These are phyloP conservation scores for Zizania palustris DNA, from an alignment of 202 grass and related monocot genomes.

Conservation along the genomic window DNA sequence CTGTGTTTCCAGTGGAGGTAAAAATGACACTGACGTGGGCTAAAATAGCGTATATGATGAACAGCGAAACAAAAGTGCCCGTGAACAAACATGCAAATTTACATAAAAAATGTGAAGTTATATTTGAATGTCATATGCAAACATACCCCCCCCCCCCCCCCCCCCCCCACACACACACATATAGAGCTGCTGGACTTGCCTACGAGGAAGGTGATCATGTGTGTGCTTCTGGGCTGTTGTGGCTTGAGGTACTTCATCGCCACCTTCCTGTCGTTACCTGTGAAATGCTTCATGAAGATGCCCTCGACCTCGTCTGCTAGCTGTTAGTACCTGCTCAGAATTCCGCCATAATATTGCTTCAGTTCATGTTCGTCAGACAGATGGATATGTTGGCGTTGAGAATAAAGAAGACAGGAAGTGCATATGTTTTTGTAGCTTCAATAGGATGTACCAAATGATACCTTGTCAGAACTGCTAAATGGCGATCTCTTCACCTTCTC, in stretches of 20 bases:
- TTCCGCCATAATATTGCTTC: background rate
- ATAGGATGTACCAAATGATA: constrained; percentile 13
- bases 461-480: constrained; percentile 93
- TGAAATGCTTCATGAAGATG: constrained; percentile 77
- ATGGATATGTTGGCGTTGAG: background rate
- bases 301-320: constrained; percentile 83
- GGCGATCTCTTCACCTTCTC: constrained; percentile 75
- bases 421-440: background rate
- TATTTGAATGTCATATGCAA: background rate
- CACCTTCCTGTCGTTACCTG: constrained; percentile 69
- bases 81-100: constrained; percentile 81
- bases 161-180: no score
- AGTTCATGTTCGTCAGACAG: background rate
- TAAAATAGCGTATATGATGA: constrained; percentile 77
- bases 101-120: background rate
- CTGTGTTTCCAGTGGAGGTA: constrained; percentile 56
- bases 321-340: constrained; percentile 62
- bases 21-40: constrained; percentile 82
- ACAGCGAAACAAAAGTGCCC: constrained; percentile 76
- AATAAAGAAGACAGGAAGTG: background rate
- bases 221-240: constrained; percentile 68
- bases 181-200: constrained; percentile 27
- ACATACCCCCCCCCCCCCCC: no score
- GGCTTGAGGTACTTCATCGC: constrained; percentile 92
- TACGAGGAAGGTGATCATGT: constrained; percentile 87